A percentile compares a stretch with the other conserved stretches of the same genome.
These are phyloP conservation scores for Buxus sempervirens DNA, from an alignment of 164 flowering plant genomes.

Conservation along the genomic window DNA sequence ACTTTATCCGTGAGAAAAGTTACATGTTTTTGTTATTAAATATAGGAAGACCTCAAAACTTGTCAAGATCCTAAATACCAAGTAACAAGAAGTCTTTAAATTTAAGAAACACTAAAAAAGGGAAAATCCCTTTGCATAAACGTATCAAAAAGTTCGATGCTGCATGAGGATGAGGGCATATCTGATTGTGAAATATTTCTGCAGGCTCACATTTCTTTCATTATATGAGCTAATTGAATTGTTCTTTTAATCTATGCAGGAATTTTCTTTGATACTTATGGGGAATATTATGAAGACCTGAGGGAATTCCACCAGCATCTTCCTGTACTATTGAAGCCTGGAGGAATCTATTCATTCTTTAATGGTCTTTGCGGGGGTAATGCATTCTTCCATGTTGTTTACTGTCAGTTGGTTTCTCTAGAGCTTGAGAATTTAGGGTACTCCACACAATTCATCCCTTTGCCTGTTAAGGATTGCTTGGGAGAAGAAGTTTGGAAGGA, in stretches of 20 bases:
- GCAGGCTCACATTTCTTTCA: background rate
- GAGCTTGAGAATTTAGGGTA: constrained; percentile 84
- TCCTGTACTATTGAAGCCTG: constrained; percentile 74
- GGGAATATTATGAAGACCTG: constrained; percentile 92
- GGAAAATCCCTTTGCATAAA: too few relatives aligned
- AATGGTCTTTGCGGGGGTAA: constrained; percentile 97
- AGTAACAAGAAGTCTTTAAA: background rate
- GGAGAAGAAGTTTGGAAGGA: constrained; percentile 89
- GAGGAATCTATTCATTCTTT: constrained; percentile 86
- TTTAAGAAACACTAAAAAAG: background rate
- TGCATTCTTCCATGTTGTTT: constrained; percentile 96
- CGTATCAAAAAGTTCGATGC: background rate
- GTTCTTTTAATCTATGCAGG: constrained; percentile 41
- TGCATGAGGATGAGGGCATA: background rate
- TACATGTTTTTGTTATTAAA: too few relatives aligned
- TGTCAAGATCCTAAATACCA: background rate
- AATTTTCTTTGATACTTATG: constrained; percentile 94
- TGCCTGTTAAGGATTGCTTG: constrained; percentile 93
- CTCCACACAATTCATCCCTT: constrained; percentile 78
- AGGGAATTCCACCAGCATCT: constrained; percentile 92
- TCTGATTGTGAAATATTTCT: background rate
- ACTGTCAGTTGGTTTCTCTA: constrained; percentile 81
- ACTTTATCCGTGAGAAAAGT: too few relatives aligned
- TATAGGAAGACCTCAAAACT: too few relatives aligned
- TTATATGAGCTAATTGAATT: background rate